A percentile compares a stretch with the other conserved stretches of the same genome.
These are phyloP conservation scores for Diospyros kaki DNA, from an alignment of 148 eudicot genomes.

Conservation along the genomic window DNA sequence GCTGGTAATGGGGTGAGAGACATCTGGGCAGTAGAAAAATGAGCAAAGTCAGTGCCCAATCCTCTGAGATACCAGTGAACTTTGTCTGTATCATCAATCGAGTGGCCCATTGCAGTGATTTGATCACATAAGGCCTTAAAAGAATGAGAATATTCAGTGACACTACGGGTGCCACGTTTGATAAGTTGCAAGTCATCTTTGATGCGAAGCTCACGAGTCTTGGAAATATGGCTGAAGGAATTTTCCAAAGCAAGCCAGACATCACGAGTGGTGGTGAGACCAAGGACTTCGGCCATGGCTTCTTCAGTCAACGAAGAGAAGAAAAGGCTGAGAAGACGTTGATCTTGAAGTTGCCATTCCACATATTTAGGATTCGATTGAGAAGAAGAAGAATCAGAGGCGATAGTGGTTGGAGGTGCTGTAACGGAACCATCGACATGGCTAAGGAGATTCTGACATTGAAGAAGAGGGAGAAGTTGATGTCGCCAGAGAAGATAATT, in stretches of 20 bases:
- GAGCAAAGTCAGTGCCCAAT: neutral
- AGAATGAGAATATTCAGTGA: neutral
- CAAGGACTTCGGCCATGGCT: constrained; percentile 2
- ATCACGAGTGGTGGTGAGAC: neutral
- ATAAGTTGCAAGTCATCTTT: neutral
- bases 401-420: neutral
- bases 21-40: constrained; percentile 3
- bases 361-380: neutral
- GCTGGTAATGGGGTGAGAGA: neutral
- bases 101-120: neutral
- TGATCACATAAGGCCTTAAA: constrained; percentile 1
- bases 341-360: neutral
- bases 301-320: neutral
- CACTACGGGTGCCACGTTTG: neutral
- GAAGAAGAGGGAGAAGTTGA: neutral
- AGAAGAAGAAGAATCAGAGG: neutral
- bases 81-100: neutral
- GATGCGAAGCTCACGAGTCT: neutral
- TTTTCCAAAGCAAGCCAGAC: neutral
- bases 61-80: neutral
- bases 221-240: constrained; percentile 1
- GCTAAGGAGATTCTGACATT: neutral
- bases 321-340: neutral
- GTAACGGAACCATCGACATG: neutral
- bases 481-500: neutral